Conservation (phyloP, 805 yeast species). For the Trichomonascus vanleenenianus region DNA sequence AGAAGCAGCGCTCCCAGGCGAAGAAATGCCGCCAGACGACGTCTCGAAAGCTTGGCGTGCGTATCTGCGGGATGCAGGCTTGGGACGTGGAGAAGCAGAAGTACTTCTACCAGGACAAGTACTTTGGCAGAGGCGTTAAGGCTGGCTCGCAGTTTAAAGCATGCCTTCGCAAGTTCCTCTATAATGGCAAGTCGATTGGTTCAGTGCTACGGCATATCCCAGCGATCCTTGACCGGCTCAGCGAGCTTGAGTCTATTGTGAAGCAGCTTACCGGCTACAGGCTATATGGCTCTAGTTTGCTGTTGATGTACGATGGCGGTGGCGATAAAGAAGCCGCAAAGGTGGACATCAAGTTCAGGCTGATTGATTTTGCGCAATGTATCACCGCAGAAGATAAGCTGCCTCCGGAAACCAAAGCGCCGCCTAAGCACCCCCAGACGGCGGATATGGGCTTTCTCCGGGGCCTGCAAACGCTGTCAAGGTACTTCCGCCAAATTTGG, state of each 20-base stretch:
- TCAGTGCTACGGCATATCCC: conserved; percentile 67
- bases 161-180: conserved; percentile 66
- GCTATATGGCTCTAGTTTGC: conserved; percentile 82
- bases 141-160: conserved; percentile 73
- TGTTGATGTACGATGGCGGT: conserved; percentile 80
- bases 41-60: conserved; percentile 71
- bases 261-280: conserved; percentile 62
- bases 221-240: conserved; percentile 48
- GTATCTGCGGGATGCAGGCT: conserved; percentile 93
- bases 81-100: conserved; percentile 44
- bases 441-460: conserved; percentile 81
- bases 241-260: conserved; percentile 51
- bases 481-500: conserved; percentile 39
- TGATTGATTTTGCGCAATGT: conserved; percentile 95
- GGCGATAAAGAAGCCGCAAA: conserved; percentile 33
- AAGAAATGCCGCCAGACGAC: conserved; percentile 78
- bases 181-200: conserved; percentile 55
- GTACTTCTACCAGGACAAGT: conserved; percentile 75
- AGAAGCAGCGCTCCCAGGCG: conserved; percentile 72
- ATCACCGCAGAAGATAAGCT: conserved; percentile 52
- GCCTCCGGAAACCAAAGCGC: conserved; percentile 42
- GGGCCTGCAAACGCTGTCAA: conserved; percentile 68
- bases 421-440: conserved; percentile 56
- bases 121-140: conserved; percentile 74
- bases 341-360: conserved; percentile 39